Base-by-base conservation (phyloP, 805 yeast genomes). In the Torulaspora quercuum region DNA sequence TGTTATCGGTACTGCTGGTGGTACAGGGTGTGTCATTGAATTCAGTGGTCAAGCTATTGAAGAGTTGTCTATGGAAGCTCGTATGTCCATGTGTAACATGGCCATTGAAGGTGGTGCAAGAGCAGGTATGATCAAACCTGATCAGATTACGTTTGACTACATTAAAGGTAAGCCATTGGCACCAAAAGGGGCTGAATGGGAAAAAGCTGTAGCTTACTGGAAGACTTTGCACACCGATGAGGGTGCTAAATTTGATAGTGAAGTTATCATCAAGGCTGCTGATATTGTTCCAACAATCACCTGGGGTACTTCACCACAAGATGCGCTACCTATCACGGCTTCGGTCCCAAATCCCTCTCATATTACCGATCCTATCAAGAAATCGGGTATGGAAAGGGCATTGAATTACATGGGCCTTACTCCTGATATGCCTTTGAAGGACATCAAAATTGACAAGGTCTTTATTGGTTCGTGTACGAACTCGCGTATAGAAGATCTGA, bases 261-360 rank as follows among this genome's bases (percentile, higher is more conserved):
- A 86, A 51, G 80, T 92, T 51, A 68, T 71, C 29, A 84, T 92
- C 61, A 70, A 81, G 48, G 95, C 94, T 35, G 66, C 72, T 16
- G 97, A 90, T 53, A 80, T 92, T 43, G 78, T 84, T 34, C 98
- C 98, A 50, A 92, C 98, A 15, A 87, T 92, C 45, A 92, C 98
- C 16, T 92, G 98, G 98, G 98, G 98, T 71, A 92, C 92, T 52
- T 90, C 97, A 54, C 98, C 98, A 20, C 97, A 92, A 68, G 98
- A 92, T 61, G 97, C 97, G 30, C 71, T 92, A 47, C 97, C 98
- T 43, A 89, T 92, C 54, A 82, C 94, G 10, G 95, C 85, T 23
- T 55, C 67, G 12, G 95, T 88, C 29, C 98, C 98, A 35, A 94
- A 92, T 60, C 98, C 98, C 44, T 61, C 78, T n/a, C 67, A 67